These are phyloP conservation scores for Dentipellis sp. DNA, from an alignment of 768 basidiomycete genomes.

Conservation along the genomic window DNA sequence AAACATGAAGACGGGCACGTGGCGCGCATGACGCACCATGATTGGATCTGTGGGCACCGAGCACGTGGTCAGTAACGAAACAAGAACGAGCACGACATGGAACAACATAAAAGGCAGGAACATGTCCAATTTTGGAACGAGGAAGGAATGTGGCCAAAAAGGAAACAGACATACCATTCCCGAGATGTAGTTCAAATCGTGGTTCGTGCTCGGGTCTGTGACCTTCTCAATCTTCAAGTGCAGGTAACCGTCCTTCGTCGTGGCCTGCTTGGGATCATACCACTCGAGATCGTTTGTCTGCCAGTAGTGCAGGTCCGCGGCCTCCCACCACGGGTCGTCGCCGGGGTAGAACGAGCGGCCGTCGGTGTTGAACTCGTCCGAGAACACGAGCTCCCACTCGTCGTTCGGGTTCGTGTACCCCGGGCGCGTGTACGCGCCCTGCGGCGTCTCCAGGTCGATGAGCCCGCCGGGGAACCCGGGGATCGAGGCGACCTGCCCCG, in stretches of 20 bases:
- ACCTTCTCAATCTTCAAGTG: constrained; percentile 33
- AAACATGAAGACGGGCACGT: neutral
- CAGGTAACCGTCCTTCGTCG: constrained; percentile 42
- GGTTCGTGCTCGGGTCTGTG: constrained; percentile 28
- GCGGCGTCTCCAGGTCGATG: constrained; percentile 33
- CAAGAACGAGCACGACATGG: neutral
- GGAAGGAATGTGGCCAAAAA: neutral
- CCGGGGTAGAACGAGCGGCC: constrained; percentile 34
- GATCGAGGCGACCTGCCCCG: constrained; percentile 47
- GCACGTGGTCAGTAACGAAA: no score
- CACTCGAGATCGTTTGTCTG: constrained; percentile 43
- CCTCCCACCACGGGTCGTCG: constrained; percentile 37
- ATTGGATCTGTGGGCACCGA: constrained; percentile 9
- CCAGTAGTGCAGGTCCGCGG: constrained; percentile 34
- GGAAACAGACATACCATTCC: constrained; percentile 23
- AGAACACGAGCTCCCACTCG: constrained; percentile 31
- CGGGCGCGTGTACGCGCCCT: constrained; percentile 15
- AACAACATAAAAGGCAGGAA: no score
- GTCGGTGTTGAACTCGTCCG: constrained; percentile 36
- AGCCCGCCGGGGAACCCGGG: constrained; percentile 6
- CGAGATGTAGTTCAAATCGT: constrained; percentile 35
- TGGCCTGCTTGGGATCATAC: constrained; percentile 47
- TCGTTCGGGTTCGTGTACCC: constrained; percentile 22
- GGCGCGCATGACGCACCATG: constrained; percentile 20
- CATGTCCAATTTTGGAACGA: no score